Evolutionary conservation across 371 early-diverging fungal genomes (phyloP).

Genomic region (Capillidium heterosporum): DNA sequence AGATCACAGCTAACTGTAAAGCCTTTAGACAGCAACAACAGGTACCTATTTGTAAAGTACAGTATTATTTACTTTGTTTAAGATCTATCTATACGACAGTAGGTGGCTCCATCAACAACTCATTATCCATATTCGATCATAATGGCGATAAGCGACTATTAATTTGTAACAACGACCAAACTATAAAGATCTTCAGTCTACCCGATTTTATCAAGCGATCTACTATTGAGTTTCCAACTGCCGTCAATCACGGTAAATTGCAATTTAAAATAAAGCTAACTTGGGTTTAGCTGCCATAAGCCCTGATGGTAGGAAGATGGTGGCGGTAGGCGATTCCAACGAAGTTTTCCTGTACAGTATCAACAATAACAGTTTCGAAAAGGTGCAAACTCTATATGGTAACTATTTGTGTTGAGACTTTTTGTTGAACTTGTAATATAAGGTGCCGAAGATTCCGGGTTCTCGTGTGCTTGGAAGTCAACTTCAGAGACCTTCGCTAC

Average conservation of each 20-base stretch:
- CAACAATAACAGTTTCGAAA: conserved; percentile 31
- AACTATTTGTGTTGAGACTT: conserved; percentile 2
- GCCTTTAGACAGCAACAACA: conserved; percentile 37
- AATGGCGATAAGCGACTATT: conserved; percentile 42
- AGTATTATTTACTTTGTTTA: not conserved
- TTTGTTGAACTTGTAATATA: not conserved
- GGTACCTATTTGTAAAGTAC: conserved; percentile 17
- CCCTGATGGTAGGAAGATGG: conserved; percentile 62
- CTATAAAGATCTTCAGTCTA: conserved; percentile 66
- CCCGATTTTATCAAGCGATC: conserved; percentile 46
- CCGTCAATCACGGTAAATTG: conserved; percentile 56
- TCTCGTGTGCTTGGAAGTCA: conserved; percentile 68
- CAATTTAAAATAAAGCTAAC: not conserved
- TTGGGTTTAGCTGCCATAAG: conserved; percentile 44
- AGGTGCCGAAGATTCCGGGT: conserved; percentile 32
- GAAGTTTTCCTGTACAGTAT: conserved; percentile 63
- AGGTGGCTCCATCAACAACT: conserved; percentile 81
- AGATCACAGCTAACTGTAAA: conserved; percentile 66
- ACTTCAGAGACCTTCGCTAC: conserved; percentile 56
- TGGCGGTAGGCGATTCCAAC: conserved; percentile 73
- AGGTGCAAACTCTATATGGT: conserved; percentile 43
- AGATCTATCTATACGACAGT: conserved; percentile 56
- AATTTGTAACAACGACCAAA: conserved; percentile 87
- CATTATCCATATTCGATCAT: conserved; percentile 53
- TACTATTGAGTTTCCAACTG: conserved; percentile 54